Conservation (phyloP, 306 rosid species). For the Quercus glauca region DNA sequence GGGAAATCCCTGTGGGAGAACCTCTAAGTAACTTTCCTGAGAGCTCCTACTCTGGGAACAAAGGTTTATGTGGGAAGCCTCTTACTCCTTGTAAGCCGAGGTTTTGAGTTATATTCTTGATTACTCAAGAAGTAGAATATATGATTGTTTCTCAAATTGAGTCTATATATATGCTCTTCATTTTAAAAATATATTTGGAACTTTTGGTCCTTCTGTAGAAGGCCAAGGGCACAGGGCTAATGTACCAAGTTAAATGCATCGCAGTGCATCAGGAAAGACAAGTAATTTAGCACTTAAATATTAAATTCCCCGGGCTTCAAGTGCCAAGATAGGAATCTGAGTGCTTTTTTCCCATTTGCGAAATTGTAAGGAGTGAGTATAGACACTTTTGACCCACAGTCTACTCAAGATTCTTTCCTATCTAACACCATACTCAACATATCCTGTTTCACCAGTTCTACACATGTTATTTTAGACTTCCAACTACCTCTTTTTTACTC, state of each 20-base stretch:
- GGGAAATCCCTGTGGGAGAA: constrained; percentile 65
- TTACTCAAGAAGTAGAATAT: neutral
- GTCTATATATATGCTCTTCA: neutral
- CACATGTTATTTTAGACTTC: too few species aligned
- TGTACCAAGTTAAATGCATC: neutral
- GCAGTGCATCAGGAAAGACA: neutral
- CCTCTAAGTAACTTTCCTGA: constrained; percentile 55
- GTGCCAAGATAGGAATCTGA: neutral
- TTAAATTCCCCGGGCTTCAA: neutral
- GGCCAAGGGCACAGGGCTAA: neutral
- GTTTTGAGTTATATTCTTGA: neutral
- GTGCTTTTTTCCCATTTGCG: too few species aligned
- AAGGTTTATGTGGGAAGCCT: constrained; percentile 74
- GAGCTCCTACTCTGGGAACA: constrained; percentile 59
- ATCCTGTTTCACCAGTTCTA: neutral
- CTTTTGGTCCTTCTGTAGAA: neutral
- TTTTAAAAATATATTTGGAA: neutral
- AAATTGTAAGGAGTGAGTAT: too few species aligned
- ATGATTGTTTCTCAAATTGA: neutral
- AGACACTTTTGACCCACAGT: too few species aligned
- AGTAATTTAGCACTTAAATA: neutral
- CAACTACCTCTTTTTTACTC: too few species aligned
- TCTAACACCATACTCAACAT: neutral
- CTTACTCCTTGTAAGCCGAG: constrained; percentile 53
- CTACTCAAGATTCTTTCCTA: neutral